Percentiles rank a stretch among this genome's conserved stretches.
phyloP scores from a whole-genome alignment of 768 basidiomycete species.

The Tulasnella sp. region DNA sequence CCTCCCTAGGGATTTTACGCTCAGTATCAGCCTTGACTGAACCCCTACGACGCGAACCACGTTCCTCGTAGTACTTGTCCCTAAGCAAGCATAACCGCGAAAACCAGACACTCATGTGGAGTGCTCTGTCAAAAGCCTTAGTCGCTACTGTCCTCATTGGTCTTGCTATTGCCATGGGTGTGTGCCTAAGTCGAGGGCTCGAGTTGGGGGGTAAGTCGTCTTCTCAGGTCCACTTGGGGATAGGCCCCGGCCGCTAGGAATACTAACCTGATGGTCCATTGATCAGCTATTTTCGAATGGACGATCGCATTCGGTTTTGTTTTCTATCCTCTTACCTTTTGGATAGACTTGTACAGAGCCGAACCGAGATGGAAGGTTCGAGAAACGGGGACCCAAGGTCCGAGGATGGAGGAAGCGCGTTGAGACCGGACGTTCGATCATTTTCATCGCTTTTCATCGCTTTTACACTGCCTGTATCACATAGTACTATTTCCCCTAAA shows the following conservation, averaged over 20 bases:
- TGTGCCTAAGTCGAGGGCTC: constrained; percentile 41
- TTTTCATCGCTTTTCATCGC: background rate
- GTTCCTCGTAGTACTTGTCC: constrained; percentile 54
- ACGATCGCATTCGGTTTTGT: constrained; percentile 65
- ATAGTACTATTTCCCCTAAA: background rate
- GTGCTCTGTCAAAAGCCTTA: constrained; percentile 57
- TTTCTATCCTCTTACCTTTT: constrained; percentile 68
- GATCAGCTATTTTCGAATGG: constrained; percentile 70
- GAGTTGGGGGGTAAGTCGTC: background rate
- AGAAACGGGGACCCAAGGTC: background rate
- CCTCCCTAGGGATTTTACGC: too few relatives aligned
- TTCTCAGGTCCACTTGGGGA: too few relatives aligned
- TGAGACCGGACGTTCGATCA: background rate
- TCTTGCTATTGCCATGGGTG: constrained; percentile 60
- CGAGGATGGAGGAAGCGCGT: background rate
- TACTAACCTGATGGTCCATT: background rate
- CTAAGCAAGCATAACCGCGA: constrained; percentile 53
- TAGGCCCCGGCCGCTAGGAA: background rate
- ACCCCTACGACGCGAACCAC: too few relatives aligned
- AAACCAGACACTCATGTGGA: constrained; percentile 40
- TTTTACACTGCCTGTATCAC: background rate
- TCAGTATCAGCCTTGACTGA: too few relatives aligned
- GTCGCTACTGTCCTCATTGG: constrained; percentile 57
- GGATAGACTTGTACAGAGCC: constrained; percentile 49
- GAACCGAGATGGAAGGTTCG: constrained; percentile 23